Base-by-base conservation (phyloP, 202 grass and related monocot genomes). In the Elaeis oleifera region DNA sequence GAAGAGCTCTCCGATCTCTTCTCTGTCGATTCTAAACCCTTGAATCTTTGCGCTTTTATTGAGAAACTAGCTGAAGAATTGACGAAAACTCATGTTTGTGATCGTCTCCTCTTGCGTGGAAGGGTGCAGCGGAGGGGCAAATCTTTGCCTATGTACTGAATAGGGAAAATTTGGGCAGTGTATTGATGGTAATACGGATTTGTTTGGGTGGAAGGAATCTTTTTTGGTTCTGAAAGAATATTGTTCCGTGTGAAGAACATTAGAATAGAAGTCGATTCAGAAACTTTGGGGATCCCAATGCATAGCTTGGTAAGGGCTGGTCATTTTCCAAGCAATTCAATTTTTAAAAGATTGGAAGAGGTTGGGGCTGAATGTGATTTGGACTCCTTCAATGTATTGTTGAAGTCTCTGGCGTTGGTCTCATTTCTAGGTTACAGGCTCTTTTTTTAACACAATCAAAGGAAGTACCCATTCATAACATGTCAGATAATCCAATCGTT, bases 321-420 rank as follows among this genome's bases (percentile, higher is more conserved):
- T 28, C 0, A 20, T 20, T 20, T 20, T 54, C 32, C 78, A 70
- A 78, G 90, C 86, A 0, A 11, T 96, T 29, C 52, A 83, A 50
- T 32, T 85, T 36, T 73, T 96, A 32, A 28, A 5, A 76, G 29
- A 7, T 25, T 73, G 50, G 59, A 62, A 16, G 73, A 83, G 21
- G 71, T 85, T 63, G 70, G 67, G 23, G 61, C 75, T 57, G 21
- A 49, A 13, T 73, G 70, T 52, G 22, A 80, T 53, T 69, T 62
- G 50, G 86, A 83, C 23, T 68, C 63, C 0, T 76, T 96, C 50
- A 62, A 80, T 24, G 15, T 85, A 54, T 70, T 96, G 23, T 55
- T 90, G 22, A 70, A 65, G 26, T 88, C 78, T 95, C 51, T 85
- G 83, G 24, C 69, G 58, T 59, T 74, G 90, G 53, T 87, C 86